Base-by-base conservation (phyloP, 2,329 filamentous ascomycete genomes). In the Fusarium begoniae region DNA sequence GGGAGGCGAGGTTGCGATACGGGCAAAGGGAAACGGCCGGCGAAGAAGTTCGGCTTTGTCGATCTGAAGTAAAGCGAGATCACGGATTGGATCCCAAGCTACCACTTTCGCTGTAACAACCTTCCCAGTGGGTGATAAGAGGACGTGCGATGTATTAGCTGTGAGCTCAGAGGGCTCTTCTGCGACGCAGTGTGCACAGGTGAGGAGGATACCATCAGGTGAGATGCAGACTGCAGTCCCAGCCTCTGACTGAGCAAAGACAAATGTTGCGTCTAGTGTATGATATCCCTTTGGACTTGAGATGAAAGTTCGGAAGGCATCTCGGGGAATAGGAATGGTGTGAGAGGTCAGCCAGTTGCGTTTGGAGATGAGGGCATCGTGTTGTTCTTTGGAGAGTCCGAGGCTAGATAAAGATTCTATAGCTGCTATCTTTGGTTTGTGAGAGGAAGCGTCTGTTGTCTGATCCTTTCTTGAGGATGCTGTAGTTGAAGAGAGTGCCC, bases 201-300 rank as follows among this genome's bases (percentile, higher is more conserved):
- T 88, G 26, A 88, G 77, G 9, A 88, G 72, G 45, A 87, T 79
- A 9, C 87, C 87, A 7, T 76, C 63, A 1, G 81, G 70, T 1
- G 83, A 82, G 40, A 88, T 84, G 70, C 86, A 88, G 5, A 88
- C 82, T 1, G 87, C 87, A 4, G 86, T 88, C 10, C 86, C 86
- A 10, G 86, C 87, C 69, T 87, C 83, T 32, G 85, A 77, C 67
- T 87, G 85, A 0, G 84, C 84, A 69, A 88, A 89, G 30, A 88
- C 83, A 10, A 87, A 80, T 9, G 82, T 83, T 40, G 81, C 77
- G 12, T 50, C 65, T 14, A 72, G 55, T 8, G 72, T 66, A 8
- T 37, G 22, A 13, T 58, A 66, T 20, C 43, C 48, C 13, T 40
- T 32, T 69, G 67, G 51, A 13, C 54, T 59, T 12, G 61, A 28